Percentiles rank a stretch among this genome's conserved stretches.
phyloP scores from a whole-genome alignment of 768 basidiomycete genomes.

The Boletus rubropictus region DNA sequence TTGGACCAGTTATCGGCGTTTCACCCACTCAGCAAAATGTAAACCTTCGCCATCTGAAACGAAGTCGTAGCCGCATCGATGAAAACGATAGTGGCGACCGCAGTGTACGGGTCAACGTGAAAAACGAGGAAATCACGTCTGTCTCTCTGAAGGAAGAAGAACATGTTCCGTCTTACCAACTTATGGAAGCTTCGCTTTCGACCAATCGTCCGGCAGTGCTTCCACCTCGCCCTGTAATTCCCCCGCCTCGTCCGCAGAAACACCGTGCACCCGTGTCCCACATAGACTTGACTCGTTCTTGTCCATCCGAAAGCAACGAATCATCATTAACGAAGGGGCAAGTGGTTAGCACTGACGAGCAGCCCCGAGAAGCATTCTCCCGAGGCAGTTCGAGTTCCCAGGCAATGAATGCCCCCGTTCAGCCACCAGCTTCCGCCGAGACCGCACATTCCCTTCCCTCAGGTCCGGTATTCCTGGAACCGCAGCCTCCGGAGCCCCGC shows the following conservation, averaged over 20 bases:
- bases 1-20: slow-evolving; percentile 16
- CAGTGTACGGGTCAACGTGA: slow-evolving; percentile 22
- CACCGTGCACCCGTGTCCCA: background rate
- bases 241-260: slow-evolving; percentile 24
- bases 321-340: background rate
- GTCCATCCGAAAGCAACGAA: background rate
- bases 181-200: background rate
- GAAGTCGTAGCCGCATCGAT: slow-evolving; percentile 21
- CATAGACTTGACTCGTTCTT: background rate
- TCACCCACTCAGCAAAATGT: slow-evolving; percentile 26
- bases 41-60: slow-evolving; percentile 30
- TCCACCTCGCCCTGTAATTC: slow-evolving; percentile 20
- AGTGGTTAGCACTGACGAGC: background rate
- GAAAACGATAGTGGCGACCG: slow-evolving; percentile 26
- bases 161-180: slow-evolving; percentile 1
- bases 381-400: slow-evolving; percentile 4
- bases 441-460: slow-evolving; percentile 8
- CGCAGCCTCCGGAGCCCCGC: background rate
- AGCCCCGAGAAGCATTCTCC: background rate
- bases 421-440: slow-evolving; percentile 3
- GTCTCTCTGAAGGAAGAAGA: slow-evolving; percentile 16
- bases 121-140: slow-evolving; percentile 14
- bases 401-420: slow-evolving; percentile 7
- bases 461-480: slow-evolving; percentile 7
- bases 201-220: slow-evolving; percentile 2